Conservation (phyloP, 208 protist species). For the Hexamita inflata region DNA sequence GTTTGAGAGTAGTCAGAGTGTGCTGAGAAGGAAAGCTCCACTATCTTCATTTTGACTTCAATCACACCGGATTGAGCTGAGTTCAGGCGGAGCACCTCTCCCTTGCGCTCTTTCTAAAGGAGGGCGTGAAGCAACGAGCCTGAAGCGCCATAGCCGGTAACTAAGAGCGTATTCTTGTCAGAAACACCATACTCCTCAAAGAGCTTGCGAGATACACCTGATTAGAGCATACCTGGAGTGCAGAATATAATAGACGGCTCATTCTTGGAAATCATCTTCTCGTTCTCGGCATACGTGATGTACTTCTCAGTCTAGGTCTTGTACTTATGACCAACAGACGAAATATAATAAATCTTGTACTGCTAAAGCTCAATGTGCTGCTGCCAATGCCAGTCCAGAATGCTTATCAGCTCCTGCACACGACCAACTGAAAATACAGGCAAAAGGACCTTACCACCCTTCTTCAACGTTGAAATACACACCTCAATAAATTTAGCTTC, state of each 20-base stretch:
- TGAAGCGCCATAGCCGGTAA: conserved; percentile 1
- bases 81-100: too few relatives aligned
- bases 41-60: neutral
- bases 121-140: neutral
- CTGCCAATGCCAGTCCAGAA: conserved; percentile 41
- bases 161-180: neutral
- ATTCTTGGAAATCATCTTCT: neutral
- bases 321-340: neutral
- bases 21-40: conserved; percentile 15
- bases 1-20: conserved; percentile 26
- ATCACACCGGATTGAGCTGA: too few relatives aligned
- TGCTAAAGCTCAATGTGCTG: conserved; percentile 27
- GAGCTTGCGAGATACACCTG: neutral
- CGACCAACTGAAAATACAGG: conserved; percentile 44
- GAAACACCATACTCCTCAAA: neutral
- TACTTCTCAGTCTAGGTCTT: neutral
- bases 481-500: conserved; percentile 33
- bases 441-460: conserved; percentile 34
- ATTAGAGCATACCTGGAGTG: conserved; percentile 21
- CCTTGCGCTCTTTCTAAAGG: neutral
- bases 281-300: neutral
- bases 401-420: conserved; percentile 37
- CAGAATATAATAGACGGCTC: conserved; percentile 19
- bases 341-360: conserved; percentile 16
- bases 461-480: conserved; percentile 30